Evolutionary conservation across 306 rosid species (phyloP).

Genomic region (Quercus bicolor): DNA sequence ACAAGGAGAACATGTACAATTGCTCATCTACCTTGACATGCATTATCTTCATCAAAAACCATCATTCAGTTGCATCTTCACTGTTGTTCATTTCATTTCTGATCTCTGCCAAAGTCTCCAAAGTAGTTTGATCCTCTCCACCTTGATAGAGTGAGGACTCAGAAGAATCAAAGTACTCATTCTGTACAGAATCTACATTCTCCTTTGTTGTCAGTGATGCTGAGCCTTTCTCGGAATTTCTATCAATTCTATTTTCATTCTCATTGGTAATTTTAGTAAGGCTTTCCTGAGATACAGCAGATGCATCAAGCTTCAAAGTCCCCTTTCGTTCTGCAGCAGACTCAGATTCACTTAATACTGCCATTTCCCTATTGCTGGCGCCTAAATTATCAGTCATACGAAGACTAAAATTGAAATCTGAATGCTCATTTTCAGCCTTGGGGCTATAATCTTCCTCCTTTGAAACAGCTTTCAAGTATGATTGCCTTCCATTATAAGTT

Average conservation of each 20-base stretch:
- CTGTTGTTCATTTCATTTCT: not conserved
- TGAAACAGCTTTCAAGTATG: not conserved
- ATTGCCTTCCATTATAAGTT: constrained; percentile 14
- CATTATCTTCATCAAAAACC: not conserved
- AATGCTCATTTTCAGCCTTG: not conserved
- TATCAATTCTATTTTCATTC: not conserved
- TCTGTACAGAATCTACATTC: not conserved
- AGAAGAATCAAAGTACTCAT: not conserved
- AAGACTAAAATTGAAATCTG: not conserved
- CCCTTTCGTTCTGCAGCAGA: not conserved
- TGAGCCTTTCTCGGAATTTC: not conserved
- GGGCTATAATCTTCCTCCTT: not conserved
- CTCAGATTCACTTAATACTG: constrained; percentile 3
- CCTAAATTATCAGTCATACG: not conserved
- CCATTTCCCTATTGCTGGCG: not conserved
- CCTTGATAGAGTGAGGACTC: not conserved
- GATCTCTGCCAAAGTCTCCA: not conserved
- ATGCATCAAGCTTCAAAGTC: not conserved
- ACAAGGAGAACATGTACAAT: not conserved
- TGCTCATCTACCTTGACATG: not conserved
- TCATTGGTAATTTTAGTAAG: not conserved
- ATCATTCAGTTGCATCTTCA: not conserved
- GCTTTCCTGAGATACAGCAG: not conserved
- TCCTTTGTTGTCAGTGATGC: not conserved
- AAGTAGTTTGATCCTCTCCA: not conserved